These are phyloP conservation scores for Cutaneotrichosporon curvatum DNA, from an alignment of 1,284 basidiomycete genomes.

Conservation along the genomic window DNA sequence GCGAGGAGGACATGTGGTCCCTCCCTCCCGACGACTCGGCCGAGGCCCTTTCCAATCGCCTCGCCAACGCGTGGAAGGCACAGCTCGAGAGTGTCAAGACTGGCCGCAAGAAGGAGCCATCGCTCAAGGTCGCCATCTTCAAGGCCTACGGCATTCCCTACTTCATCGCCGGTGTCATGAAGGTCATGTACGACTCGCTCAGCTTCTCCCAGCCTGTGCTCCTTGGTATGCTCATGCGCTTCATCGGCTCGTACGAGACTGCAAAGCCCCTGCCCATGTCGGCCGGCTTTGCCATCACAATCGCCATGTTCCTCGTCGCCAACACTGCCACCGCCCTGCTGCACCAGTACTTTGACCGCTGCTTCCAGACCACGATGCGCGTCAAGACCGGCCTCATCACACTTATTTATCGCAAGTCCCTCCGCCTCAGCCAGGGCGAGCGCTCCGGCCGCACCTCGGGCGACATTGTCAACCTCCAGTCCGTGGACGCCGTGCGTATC, in stretches of 20 bases:
- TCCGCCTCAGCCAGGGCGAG: conserved; percentile 78
- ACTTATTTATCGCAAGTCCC: conserved; percentile 76
- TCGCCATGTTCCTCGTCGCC: conserved; percentile 70
- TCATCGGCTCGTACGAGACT: conserved; percentile 63
- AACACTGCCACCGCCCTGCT: conserved; percentile 72
- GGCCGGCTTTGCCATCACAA: conserved; percentile 67
- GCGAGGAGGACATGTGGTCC: conserved; percentile 67
- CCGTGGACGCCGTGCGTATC: conserved; percentile 68
- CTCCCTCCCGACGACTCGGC: conserved; percentile 65
- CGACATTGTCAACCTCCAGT: conserved; percentile 92
- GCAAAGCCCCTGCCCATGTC: conserved; percentile 33
- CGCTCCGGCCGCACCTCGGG: conserved; percentile 66
- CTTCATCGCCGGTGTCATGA: conserved; percentile 60
- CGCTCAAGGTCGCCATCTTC: conserved; percentile 65
- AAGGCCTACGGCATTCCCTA: conserved; percentile 74
- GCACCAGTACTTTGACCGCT: conserved; percentile 64
- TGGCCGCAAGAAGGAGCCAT: conserved; percentile 59
- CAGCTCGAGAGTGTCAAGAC: conserved; percentile 37
- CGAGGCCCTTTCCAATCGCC: conserved; percentile 58
- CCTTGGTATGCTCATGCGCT: conserved; percentile 69
- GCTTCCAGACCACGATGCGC: conserved; percentile 63
- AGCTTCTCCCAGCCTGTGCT: conserved; percentile 86
- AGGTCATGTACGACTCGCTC: conserved; percentile 69
- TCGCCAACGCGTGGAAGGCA: conserved; percentile 51
- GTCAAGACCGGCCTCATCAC: conserved; percentile 80